A percentile compares a stretch with the other conserved stretches of the same genome.
Evolutionary conservation across 345 rosid genomes (phyloP).

Genomic region (Passiflora organensis): DNA sequence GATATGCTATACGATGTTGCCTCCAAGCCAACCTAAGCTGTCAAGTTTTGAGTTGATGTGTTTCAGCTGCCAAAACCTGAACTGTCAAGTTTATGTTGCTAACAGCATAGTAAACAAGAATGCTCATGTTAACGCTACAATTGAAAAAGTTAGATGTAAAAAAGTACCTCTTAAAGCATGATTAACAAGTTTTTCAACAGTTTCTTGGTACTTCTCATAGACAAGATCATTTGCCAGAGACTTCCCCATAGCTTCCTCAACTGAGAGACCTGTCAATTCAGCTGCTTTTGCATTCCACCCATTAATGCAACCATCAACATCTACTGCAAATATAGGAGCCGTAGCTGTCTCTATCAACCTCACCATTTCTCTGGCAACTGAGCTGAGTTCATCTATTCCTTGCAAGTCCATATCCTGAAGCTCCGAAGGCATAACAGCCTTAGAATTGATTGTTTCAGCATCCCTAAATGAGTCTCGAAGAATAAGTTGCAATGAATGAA

Average conservation of each 20-base stretch:
- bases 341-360: conserved; percentile 95
- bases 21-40: neutral
- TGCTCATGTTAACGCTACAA: neutral
- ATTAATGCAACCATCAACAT: conserved; percentile 68
- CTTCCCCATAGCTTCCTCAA: conserved; percentile 95
- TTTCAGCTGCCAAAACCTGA: neutral
- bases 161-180: conserved; percentile 73
- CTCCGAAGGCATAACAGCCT: conserved; percentile 49
- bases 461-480: conserved; percentile 84
- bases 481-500: conserved; percentile 96
- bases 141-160: conserved; percentile 5
- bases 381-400: conserved; percentile 84
- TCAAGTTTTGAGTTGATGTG: neutral
- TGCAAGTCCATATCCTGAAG: conserved; percentile 55
- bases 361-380: conserved; percentile 99
- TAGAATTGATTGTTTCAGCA: conserved; percentile 66
- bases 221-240: conserved; percentile 79
- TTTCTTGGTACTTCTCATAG: conserved; percentile 69
- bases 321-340: conserved; percentile 97
- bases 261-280: conserved; percentile 78
- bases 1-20: neutral
- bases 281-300: conserved; percentile 97
- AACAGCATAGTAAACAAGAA: neutral
- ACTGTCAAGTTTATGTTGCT: neutral
- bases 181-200: conserved; percentile 62